Base-by-base conservation (phyloP, 2,329 filamentous ascomycete genomes). In the Arthrinium puccinioides region DNA sequence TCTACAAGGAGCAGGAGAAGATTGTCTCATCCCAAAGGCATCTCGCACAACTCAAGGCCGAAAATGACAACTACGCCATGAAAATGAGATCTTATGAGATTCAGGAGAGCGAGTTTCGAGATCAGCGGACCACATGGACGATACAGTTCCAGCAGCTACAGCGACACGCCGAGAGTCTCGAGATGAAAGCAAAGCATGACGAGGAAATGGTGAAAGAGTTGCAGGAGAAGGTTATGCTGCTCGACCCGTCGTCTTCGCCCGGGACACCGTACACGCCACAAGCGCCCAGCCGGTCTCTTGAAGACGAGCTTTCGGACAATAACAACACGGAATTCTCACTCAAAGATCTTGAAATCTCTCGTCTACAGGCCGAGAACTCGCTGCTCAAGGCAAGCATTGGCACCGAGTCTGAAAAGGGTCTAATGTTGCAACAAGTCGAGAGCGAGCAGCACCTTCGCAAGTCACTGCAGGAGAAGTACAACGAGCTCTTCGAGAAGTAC, bases 341-440 rank as follows among this genome's bases (percentile, higher is more conserved):
- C 33, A 63, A 66, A 9, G 55, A 52, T 21, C 55, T 76, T 14
- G 72, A 78, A 50, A 53, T 78, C 16, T 74, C 74, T 21, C 69
- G 77, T 23, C 60, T 82, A 32, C 76, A 73, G 51, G 72, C 77
- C 6, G 79, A 82, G 55, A 80, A 79, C 47, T 67, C 71, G 24
- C 55, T 81, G 7, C 59, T 82, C 10, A 70, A 71, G 41, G 72
- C 66, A 43, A 75, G 67, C 34, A 62, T 75, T 36, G 68, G 67
- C 9, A 70, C 69, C 7, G 67, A 68, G 7, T 70, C 72, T 2
- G 74, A 78, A 46, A 72, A 69, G 39, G 68, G 70, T 29, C 60
- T 67, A 29, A 59, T 82, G 31, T 67, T 74, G 21, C 63, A 64
- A 37, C 74, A 81, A 43, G 60, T 79, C 21, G 76, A 81, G 32